These are phyloP conservation scores for Arthrobotrys musiformis DNA, from an alignment of 2,329 filamentous ascomycete genomes.

Conservation along the genomic window DNA sequence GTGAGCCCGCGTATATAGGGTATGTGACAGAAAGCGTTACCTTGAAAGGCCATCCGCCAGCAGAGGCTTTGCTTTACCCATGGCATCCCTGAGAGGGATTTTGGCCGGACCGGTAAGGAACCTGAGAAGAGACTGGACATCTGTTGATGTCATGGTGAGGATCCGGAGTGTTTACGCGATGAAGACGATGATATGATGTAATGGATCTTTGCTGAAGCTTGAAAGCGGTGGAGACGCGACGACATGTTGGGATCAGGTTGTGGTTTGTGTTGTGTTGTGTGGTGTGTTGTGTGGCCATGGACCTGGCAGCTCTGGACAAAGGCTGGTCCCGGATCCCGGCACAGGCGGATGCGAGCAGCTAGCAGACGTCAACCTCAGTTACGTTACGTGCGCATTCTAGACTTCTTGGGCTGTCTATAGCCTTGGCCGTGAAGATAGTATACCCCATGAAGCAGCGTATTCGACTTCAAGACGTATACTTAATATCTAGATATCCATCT, in stretches of 20 bases:
- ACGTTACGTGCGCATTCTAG: too few relatives aligned
- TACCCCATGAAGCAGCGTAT: too few relatives aligned
- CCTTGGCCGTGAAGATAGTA: too few relatives aligned
- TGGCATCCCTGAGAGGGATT: constrained; percentile 40
- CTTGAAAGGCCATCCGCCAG: constrained; percentile 36
- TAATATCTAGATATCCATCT: too few relatives aligned
- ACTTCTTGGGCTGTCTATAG: too few relatives aligned
- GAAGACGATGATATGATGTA: constrained; percentile 34
- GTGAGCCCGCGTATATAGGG: background rate
- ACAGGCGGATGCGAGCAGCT: constrained; percentile 24
- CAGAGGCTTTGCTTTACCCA: constrained; percentile 46
- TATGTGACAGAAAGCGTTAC: too few relatives aligned
- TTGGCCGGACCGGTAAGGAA: constrained; percentile 45
- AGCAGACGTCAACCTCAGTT: too few relatives aligned
- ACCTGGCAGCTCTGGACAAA: background rate
- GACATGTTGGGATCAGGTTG: constrained; percentile 27
- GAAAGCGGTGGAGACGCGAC: constrained; percentile 21
- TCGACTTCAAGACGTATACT: too few relatives aligned
- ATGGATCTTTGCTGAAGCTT: background rate
- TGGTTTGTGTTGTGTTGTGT: constrained; percentile 26
- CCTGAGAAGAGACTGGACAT: constrained; percentile 41
- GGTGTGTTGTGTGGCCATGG: too few relatives aligned
- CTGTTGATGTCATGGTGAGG: constrained; percentile 31
- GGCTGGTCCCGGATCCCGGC: constrained; percentile 1
- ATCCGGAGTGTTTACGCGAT: background rate